Conservation (phyloP, 129 eudicot genomes). For the Silybum marianum region DNA sequence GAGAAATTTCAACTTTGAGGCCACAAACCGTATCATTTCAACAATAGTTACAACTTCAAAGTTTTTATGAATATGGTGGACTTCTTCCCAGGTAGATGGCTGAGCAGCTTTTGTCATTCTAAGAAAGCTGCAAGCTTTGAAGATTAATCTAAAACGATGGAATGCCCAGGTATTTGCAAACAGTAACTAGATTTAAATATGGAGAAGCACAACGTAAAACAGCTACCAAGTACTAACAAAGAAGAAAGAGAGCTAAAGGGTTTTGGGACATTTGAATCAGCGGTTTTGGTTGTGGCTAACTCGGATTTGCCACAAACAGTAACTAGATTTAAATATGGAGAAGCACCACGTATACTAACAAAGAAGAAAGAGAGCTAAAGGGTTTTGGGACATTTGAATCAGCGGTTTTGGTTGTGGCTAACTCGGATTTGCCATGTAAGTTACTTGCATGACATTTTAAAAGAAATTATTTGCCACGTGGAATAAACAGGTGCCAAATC, state of each 20-base stretch:
- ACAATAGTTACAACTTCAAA: no score
- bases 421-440: conserved; percentile 28
- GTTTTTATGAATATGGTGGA: no score
- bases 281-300: conserved; percentile 89
- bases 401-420: conserved; percentile 90
- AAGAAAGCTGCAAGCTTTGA: background rate
- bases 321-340: background rate
- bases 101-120: no score
- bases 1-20: no score
- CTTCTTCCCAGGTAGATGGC: no score
- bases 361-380: background rate
- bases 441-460: background rate
- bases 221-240: no score
- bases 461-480: background rate
- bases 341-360: background rate
- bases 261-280: conserved; percentile 83
- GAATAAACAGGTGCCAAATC: background rate
- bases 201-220: background rate
- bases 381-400: conserved; percentile 83
- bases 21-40: no score
- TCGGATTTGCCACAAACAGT: conserved; percentile 19
- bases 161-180: background rate
- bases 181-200: background rate
- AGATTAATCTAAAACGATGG: background rate
- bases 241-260: conserved; percentile 15